Conservation (phyloP, 129 eudicot genomes). For the Helichrysum umbraculigerum region DNA sequence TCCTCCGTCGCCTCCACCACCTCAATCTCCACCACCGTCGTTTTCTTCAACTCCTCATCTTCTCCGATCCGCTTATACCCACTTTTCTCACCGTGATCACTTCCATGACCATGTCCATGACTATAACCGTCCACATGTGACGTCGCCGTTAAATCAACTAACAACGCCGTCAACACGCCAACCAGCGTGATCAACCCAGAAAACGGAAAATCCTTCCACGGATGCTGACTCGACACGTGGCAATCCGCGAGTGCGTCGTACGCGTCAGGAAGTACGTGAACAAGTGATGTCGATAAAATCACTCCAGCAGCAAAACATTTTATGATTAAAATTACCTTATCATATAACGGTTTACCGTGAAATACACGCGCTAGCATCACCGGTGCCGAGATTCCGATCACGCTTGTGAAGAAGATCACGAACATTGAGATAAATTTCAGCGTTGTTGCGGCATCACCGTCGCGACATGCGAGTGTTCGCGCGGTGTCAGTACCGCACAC, state of each 20-base stretch:
- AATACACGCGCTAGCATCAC: conserved; percentile 59
- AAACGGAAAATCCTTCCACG: conserved; percentile 82
- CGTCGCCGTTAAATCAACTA: conserved; percentile 66
- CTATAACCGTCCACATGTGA: conserved; percentile 58
- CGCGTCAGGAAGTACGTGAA: conserved; percentile 83
- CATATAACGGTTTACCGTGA: conserved; percentile 64
- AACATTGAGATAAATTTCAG: conserved; percentile 52
- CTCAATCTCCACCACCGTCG: conserved; percentile 32
- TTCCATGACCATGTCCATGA: conserved; percentile 33
- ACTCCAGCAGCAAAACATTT: conserved; percentile 94
- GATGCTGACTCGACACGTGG: conserved; percentile 58
- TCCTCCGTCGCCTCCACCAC: conserved; percentile 28
- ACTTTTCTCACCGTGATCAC: background rate
- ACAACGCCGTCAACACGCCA: conserved; percentile 60
- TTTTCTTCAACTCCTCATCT: conserved; percentile 37
- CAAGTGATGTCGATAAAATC: conserved; percentile 70
- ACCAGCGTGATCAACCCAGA: conserved; percentile 60
- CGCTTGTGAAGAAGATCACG: conserved; percentile 62
- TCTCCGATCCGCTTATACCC: conserved; percentile 37
- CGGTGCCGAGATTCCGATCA: conserved; percentile 59
- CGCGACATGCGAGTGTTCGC: conserved; percentile 51
- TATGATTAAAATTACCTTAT: conserved; percentile 55
- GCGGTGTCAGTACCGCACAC: conserved; percentile 45
- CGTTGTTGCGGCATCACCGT: conserved; percentile 58
- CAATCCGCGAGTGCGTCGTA: conserved; percentile 67